phyloP scores from a whole-genome alignment of 257 asterid genomes.

The Eustoma russellianum region DNA sequence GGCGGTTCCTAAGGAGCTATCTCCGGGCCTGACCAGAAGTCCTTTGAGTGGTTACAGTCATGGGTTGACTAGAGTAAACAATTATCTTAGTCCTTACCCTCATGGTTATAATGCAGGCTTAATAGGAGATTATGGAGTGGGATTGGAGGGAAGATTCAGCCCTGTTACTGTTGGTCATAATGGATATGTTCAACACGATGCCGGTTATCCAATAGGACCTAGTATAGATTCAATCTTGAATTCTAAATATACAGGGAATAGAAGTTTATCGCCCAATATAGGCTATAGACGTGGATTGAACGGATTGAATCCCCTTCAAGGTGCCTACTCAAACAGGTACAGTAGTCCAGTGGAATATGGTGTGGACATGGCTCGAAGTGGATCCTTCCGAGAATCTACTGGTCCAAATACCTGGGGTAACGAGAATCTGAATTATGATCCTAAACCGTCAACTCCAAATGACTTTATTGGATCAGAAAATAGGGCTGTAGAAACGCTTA shows the following conservation, averaged over 20 bases:
- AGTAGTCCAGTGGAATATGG: slow-evolving; percentile 35
- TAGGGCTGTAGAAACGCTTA: slow-evolving; percentile 28
- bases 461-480: slow-evolving; percentile 34
- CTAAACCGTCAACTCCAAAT: slow-evolving; percentile 26
- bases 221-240: slow-evolving; percentile 38
- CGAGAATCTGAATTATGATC: slow-evolving; percentile 23
- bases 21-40: slow-evolving; percentile 58
- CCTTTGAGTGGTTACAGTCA: slow-evolving; percentile 27
- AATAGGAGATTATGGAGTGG: slow-evolving; percentile 36
- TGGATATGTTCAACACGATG: slow-evolving; percentile 55
- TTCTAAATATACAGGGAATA: slow-evolving; percentile 36
- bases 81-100: slow-evolving; percentile 33
- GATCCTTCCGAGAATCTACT: slow-evolving; percentile 30
- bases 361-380: slow-evolving; percentile 34
- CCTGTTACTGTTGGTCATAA: slow-evolving; percentile 46
- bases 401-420: slow-evolving; percentile 48
- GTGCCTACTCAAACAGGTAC: slow-evolving; percentile 39
- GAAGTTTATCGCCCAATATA: slow-evolving; percentile 31
- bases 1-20: slow-evolving; percentile 74
- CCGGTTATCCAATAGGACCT: slow-evolving; percentile 37
- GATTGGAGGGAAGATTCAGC: slow-evolving; percentile 55
- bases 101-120: slow-evolving; percentile 43
- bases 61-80: slow-evolving; percentile 43
- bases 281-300: slow-evolving; percentile 39
- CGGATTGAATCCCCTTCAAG: slow-evolving; percentile 36